Evolutionary conservation across 2,329 filamentous ascomycete genomes (phyloP), one percentile per base, ranked within the genome.

Genomic region (Aureobasidium sp.): DNA sequence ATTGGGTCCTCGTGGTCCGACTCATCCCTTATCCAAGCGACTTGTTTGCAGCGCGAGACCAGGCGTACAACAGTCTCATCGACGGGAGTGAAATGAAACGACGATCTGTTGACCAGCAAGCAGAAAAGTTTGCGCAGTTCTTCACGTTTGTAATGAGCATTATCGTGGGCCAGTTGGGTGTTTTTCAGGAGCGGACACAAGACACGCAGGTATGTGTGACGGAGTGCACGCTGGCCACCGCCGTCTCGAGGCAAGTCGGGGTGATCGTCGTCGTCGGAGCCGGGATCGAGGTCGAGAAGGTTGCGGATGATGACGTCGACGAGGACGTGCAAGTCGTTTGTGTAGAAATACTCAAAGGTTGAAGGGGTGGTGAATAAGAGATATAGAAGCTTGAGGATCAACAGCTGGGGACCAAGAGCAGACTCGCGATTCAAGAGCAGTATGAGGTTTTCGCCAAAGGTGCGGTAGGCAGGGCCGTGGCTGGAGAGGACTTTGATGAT

Each of bases 301-400:
- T 99, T 99, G 45, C 94, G 89, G 63, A 99, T 90, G 61, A 99
- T 91, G 65, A 99, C 94, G 70, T 99, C 94, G 49, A 97, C 81
- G 17, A 99, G 82, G 4, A 99, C 94, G 61, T 90, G 89, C 31
- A 99, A 80, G 69, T 99, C 94, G 71, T 99, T 99, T 29, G 91
- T 96, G 74, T 97, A 99, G 71, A 99, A 99, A 74, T 97, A 99
- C 75, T 99, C 94, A 72, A 94, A 90, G 0, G 94, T 99, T 17
- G 88, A 84, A 60, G 85, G 85, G 10, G 90, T 97, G 4, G 92
- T 96, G 74, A 99, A 99, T 10, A 99, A 81, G 37, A 99, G 84
- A 74, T 97, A 99, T 29, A 99, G 79, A 4, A 96, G 83, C 74
- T 99, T 99, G 43, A 99, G 80, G 62, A 97, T 97, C n/a, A 99